These are phyloP conservation scores for Chlamydomonas schloesseri DNA, from an alignment of 139 green algal genomes.

Conservation along the genomic window DNA sequence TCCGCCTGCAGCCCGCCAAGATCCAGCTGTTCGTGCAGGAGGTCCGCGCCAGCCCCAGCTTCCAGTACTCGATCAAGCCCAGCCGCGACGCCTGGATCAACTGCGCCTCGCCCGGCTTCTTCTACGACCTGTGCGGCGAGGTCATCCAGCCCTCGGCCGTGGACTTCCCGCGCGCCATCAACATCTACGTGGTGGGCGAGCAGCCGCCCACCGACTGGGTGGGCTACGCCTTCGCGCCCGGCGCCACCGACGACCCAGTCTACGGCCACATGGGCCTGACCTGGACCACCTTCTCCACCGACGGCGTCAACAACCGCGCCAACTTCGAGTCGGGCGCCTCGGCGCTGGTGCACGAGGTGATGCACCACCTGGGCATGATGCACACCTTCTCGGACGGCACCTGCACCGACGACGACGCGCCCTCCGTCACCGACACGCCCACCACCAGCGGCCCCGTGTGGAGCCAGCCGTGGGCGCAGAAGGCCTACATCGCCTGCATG, in stretches of 20 bases:
- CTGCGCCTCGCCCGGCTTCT: constrained; percentile 5
- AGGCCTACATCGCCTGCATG: constrained; percentile 17
- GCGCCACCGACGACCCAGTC: not conserved
- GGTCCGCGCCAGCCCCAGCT: not conserved
- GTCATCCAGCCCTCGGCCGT: not conserved
- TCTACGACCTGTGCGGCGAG: not conserved
- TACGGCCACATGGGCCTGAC: constrained; percentile 8
- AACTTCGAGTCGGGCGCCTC: not conserved
- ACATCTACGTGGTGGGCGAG: constrained; percentile 22
- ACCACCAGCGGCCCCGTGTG: not conserved
- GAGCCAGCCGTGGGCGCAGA: not conserved
- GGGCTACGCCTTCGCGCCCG: constrained; percentile 3
- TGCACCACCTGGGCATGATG: constrained; percentile 36
- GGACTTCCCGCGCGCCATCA: constrained; percentile 18
- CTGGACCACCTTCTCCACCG: constrained; percentile 5
- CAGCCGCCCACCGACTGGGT: not conserved
- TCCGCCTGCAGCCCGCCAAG: constrained; percentile 3
- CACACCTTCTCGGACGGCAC: not conserved
- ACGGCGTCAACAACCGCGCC: constrained; percentile 21
- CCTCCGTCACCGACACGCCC: not conserved
- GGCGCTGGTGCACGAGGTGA: constrained; percentile 2
- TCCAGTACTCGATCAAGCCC: not conserved
- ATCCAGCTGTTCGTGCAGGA: not conserved
- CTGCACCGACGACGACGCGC: not conserved
- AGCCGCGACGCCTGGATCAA: not conserved